These are phyloP conservation scores for Larix kaempferi DNA, from an alignment of 75 land plant genomes.

Conservation along the genomic window DNA sequence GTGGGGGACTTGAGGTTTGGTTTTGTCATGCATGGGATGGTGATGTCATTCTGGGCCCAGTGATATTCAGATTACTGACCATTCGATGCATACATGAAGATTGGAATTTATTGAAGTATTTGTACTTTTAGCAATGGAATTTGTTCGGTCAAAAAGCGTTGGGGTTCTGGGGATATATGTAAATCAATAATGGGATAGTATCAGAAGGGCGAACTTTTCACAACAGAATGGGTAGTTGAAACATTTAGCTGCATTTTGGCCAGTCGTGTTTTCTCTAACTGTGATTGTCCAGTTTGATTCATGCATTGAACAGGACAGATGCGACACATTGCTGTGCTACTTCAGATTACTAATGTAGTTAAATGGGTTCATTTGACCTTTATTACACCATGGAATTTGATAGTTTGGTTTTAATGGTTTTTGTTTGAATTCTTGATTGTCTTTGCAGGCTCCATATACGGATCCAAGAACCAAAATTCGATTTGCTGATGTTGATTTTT, in stretches of 20 bases:
- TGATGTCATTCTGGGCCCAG: too few relatives aligned
- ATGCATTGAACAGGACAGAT: not conserved
- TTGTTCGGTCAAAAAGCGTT: not conserved
- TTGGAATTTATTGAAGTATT: not conserved
- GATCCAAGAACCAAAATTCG: constrained; percentile 90
- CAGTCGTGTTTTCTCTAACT: not conserved
- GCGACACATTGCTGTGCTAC: not conserved
- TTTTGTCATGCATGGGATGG: too few relatives aligned
- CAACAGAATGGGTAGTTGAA: not conserved
- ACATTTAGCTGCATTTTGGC: too few relatives aligned
- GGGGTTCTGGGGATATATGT: not conserved
- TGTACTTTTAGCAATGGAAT: not conserved
- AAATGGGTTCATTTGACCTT: not conserved
- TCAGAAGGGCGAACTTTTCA: not conserved
- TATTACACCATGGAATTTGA: not conserved
- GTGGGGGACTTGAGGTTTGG: too few relatives aligned
- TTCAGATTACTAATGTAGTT: not conserved
- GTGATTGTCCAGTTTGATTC: not conserved
- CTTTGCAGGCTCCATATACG: constrained; percentile 64
- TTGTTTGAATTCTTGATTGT: not conserved
- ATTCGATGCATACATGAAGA: too few relatives aligned
- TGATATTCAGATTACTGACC: too few relatives aligned
- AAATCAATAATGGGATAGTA: not conserved
- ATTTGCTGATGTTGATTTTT: constrained; percentile 76
- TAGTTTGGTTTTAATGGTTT: not conserved